phyloP scores from a whole-genome alignment of 1,139 yeast species.

The Kurtzmaniella quercitrusa region DNA sequence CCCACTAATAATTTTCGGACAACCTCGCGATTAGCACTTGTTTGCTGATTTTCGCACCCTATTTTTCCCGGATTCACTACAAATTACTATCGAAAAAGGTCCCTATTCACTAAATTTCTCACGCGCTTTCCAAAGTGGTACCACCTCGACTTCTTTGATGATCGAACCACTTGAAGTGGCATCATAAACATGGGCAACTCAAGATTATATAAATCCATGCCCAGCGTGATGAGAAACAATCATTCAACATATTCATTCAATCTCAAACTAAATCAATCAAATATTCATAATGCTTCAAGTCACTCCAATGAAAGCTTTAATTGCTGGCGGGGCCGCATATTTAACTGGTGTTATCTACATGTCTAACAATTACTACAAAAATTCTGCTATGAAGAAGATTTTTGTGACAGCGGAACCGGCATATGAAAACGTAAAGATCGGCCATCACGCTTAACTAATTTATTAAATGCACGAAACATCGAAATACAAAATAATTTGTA shows the following conservation, averaged over 20 bases:
- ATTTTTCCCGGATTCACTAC: too few relatives aligned
- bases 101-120: background rate
- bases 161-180: background rate
- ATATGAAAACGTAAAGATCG: conserved; percentile 26
- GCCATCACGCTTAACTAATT: conserved; percentile 6
- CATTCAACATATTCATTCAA: background rate
- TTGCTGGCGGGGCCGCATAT: conserved; percentile 33
- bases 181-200: background rate
- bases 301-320: conserved; percentile 28
- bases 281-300: conserved; percentile 6
- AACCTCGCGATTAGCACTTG: too few relatives aligned
- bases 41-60: too few relatives aligned
- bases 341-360: conserved; percentile 33
- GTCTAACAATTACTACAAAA: conserved; percentile 30
- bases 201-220: too few relatives aligned
- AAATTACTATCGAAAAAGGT: too few relatives aligned
- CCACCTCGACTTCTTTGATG: background rate
- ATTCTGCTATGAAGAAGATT: conserved; percentile 27
- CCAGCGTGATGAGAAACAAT: background rate
- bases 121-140: background rate
- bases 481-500: background rate
- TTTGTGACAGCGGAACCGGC: conserved; percentile 28
- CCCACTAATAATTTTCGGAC: background rate
- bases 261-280: background rate
- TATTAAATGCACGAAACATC: background rate